phyloP scores from a whole-genome alignment of 805 yeast species.

The Yamadazyma laniorum region DNA sequence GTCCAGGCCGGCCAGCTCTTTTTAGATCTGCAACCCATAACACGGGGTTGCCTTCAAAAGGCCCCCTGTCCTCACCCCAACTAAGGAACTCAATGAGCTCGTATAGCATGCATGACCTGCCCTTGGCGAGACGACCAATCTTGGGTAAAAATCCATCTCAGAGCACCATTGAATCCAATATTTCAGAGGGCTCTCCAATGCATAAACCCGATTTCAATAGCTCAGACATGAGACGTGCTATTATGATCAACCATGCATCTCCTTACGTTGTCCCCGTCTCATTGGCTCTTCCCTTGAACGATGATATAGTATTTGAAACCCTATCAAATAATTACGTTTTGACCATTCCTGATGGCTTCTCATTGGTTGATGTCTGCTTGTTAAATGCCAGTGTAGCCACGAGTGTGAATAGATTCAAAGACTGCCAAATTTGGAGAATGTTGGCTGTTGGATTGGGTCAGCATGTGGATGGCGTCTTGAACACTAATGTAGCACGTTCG shows the following conservation, averaged over 20 bases:
- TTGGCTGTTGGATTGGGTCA: constrained; percentile 48
- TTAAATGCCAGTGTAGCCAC: constrained; percentile 58
- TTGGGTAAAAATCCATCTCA: constrained; percentile 34
- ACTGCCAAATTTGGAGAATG: constrained; percentile 63
- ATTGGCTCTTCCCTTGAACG: constrained; percentile 43
- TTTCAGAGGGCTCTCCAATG: constrained; percentile 19
- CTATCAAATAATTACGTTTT: constrained; percentile 50
- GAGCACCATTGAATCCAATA: constrained; percentile 32
- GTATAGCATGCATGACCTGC: constrained; percentile 9
- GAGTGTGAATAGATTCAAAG: constrained; percentile 48
- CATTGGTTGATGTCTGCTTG: constrained; percentile 53
- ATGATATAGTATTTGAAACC: constrained; percentile 43
- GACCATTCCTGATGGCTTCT: constrained; percentile 47
- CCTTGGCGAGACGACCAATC: constrained; percentile 22
- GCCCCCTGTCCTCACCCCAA: constrained; percentile 14
- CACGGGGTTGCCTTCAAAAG: constrained; percentile 1
- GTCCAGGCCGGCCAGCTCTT: constrained; percentile 11
- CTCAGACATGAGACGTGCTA: constrained; percentile 9
- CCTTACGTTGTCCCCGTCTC: constrained; percentile 42
- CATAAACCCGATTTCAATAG: constrained; percentile 2
- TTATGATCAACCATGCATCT: constrained; percentile 21
- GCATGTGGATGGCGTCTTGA: constrained; percentile 10
- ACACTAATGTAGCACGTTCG: too few species aligned
- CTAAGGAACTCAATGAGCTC: constrained; percentile 16
- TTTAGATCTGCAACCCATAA: constrained; percentile 13